These are phyloP conservation scores for Viridothelium virens DNA, from an alignment of 495 filamentous ascomycete species.

Conservation along the genomic window DNA sequence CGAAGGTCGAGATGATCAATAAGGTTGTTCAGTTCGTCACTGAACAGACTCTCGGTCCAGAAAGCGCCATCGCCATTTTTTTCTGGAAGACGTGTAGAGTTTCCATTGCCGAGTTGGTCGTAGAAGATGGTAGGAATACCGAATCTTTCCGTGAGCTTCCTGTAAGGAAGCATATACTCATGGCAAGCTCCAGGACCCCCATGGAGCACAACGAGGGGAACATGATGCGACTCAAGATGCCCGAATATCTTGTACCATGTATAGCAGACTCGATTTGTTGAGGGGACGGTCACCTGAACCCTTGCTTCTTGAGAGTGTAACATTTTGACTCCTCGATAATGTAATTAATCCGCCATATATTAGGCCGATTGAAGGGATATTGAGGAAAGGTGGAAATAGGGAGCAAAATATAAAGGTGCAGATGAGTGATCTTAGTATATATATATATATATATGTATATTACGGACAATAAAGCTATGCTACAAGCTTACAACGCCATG, in stretches of 20 bases:
- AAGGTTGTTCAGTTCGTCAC: constrained; percentile 42
- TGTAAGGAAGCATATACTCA: constrained; percentile 38
- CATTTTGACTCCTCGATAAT: background rate
- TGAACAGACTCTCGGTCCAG: constrained; percentile 41
- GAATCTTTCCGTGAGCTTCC: constrained; percentile 30
- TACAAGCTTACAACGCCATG: too few species aligned
- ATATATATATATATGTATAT: too few species aligned
- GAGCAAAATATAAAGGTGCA: too few species aligned
- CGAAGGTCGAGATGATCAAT: constrained; percentile 35
- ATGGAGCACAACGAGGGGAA: constrained; percentile 36
- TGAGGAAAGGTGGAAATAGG: too few species aligned
- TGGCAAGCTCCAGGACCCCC: constrained; percentile 41
- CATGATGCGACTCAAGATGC: constrained; percentile 14
- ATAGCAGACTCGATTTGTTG: constrained; percentile 10
- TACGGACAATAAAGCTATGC: too few species aligned
- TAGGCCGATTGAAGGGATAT: too few species aligned
- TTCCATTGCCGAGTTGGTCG: constrained; percentile 44
- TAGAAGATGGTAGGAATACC: constrained; percentile 40
- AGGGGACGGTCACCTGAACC: background rate
- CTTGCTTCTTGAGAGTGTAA: background rate
- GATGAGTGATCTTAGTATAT: too few species aligned
- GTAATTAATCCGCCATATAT: background rate
- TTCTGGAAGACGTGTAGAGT: constrained; percentile 39
- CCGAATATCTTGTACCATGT: constrained; percentile 21
- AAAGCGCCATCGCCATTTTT: constrained; percentile 36